Evolutionary conservation across 768 basidiomycete species (phyloP).

Genomic region (Psilocybe azurescens): DNA sequence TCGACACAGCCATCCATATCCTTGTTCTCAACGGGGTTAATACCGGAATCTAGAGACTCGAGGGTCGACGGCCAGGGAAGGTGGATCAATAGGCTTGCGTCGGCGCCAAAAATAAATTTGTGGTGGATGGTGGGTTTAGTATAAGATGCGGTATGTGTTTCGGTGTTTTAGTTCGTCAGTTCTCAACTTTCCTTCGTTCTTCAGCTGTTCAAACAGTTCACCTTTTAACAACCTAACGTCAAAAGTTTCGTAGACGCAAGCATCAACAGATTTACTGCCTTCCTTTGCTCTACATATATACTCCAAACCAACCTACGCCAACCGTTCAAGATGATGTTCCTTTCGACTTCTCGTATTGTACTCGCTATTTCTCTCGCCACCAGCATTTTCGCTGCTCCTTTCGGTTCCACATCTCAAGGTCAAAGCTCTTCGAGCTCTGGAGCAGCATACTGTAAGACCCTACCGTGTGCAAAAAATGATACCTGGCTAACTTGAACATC

Average conservation of each 20-base stretch:
- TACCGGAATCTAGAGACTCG: not conserved
- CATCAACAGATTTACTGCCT: not conserved
- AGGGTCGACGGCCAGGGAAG: not conserved
- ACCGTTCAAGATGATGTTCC: not conserved
- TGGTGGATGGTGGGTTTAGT: not conserved
- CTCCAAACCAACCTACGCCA: not conserved
- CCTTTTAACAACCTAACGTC: not conserved
- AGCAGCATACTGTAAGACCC: constrained; percentile 10
- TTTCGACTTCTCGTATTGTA: not conserved
- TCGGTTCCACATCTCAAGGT: not conserved
- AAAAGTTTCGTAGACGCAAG: not conserved
- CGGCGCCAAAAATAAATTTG: not conserved
- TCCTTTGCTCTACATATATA: not conserved
- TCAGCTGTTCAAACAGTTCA: not conserved
- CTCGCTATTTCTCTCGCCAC: not conserved
- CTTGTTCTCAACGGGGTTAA: constrained; percentile 5
- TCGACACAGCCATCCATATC: not conserved
- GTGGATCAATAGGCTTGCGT: not conserved
- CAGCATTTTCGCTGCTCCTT: not conserved
- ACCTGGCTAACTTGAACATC: not conserved
- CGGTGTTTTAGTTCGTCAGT: not conserved
- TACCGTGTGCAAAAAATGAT: not conserved
- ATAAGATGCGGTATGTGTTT: not conserved
- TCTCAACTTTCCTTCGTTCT: not conserved
- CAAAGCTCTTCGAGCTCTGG: not conserved